phyloP scores from a whole-genome alignment of 257 asterid genomes.

The Solanum acaule region DNA sequence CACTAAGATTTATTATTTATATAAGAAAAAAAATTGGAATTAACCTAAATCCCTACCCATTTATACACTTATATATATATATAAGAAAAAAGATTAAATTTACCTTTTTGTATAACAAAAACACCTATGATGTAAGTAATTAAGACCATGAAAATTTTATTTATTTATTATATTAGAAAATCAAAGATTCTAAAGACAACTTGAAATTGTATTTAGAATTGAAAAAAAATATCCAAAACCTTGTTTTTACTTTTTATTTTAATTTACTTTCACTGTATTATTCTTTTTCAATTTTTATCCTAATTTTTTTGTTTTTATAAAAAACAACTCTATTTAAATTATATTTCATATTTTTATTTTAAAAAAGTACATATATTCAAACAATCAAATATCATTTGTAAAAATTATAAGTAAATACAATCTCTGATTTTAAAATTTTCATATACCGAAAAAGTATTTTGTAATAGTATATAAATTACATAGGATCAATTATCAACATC shows the following conservation, averaged over 20 bases:
- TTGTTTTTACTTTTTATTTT: not conserved
- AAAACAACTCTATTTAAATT: too few species aligned
- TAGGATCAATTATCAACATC: not conserved
- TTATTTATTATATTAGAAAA: too few species aligned
- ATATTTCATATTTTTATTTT: too few species aligned
- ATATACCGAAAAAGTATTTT: too few species aligned
- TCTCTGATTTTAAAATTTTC: too few species aligned
- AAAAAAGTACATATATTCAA: too few species aligned
- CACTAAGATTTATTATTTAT: not conserved
- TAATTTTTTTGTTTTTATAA: too few species aligned
- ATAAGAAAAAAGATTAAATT: not conserved
- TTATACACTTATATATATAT: too few species aligned
- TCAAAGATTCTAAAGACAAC: not conserved
- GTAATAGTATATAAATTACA: too few species aligned
- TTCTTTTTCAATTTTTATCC: not conserved
- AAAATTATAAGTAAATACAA: too few species aligned
- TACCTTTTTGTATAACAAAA: not conserved
- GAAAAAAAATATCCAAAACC: not conserved
- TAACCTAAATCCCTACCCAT: not conserved
- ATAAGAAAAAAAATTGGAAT: not conserved
- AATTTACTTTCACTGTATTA: not conserved
- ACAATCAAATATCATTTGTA: not conserved
- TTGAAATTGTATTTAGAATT: not conserved
- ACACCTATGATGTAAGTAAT: not conserved
- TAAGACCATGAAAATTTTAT: not conserved